These are phyloP conservation scores for Raffaelea deltoideospora DNA, from an alignment of 2,329 filamentous ascomycete genomes.

Conservation along the genomic window DNA sequence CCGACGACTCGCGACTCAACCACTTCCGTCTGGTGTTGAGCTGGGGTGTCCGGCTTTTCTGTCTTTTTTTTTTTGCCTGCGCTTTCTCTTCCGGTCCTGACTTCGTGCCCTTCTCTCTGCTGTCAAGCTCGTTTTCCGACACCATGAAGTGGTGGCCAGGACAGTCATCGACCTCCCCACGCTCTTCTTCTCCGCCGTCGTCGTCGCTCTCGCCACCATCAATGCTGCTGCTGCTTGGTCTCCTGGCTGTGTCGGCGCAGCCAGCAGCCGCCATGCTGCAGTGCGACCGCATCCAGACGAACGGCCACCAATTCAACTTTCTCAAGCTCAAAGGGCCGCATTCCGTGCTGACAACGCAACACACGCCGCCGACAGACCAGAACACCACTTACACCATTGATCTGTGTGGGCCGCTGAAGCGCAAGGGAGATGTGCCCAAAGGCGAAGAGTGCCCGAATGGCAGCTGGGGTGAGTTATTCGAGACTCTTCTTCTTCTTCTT, in stretches of 20 bases:
- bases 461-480: slow-evolving; percentile 41
- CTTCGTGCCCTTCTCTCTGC: too few relatives aligned
- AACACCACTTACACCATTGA: slow-evolving; percentile 77
- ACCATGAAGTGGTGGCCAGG: background rate
- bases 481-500: background rate
- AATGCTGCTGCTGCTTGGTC: slow-evolving; percentile 2
- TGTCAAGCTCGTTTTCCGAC: background rate
- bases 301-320: slow-evolving; percentile 49
- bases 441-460: slow-evolving; percentile 51
- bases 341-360: slow-evolving; percentile 45
- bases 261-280: slow-evolving; percentile 31
- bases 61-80: too few relatives aligned
- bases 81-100: too few relatives aligned
- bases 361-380: slow-evolving; percentile 34
- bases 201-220: background rate
- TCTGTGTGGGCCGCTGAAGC: slow-evolving; percentile 53
- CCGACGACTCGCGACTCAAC: too few relatives aligned
- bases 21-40: too few relatives aligned
- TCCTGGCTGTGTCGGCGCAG: slow-evolving; percentile 6
- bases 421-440: slow-evolving; percentile 38
- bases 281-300: slow-evolving; percentile 46
- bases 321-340: slow-evolving; percentile 49
- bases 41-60: too few relatives aligned
- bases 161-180: too few relatives aligned
- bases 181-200: background rate